Base-by-base conservation (phyloP, 768 basidiomycete genomes). In the Clitopilus passeckerianus region DNA sequence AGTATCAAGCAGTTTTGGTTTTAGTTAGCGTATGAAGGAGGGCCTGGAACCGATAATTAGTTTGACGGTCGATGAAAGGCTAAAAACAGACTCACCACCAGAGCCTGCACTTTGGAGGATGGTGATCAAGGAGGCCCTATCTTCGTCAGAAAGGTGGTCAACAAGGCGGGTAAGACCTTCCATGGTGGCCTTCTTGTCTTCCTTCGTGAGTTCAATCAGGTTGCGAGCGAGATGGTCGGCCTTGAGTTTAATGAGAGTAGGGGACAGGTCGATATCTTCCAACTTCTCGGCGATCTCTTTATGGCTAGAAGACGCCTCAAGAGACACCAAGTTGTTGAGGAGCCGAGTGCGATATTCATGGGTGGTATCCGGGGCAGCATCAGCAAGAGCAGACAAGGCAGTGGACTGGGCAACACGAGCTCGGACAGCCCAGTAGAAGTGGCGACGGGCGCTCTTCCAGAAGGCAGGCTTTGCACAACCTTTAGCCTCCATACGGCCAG, bases 401-500 rank as follows among this genome's bases (percentile, higher is more conserved):
- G 77, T 74, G 0, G 88, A 87, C 57, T 82, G 85, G 23, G 89
- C 89, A 33, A 91, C 74, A 56, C 89, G 87, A n/a, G 89, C 88
- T 46, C 95, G 89, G 30, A 93, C 81, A 44, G 91, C 86, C 95
- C 94, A 97, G 76, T 96, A 96, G 82, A 98, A 95, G 68, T 87
- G 82, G 61, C 94, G 84, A 60, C 93, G 87, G 58, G 95, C 86
- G 56, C 91, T 82, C 73, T 91, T 93, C 95, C 95, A 98, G 52
- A 87, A 83, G 27, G 86, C 80, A 18, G 92, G 80, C 61, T 88
- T 89, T 7, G 95, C 95, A 64, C 95, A 95, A 16, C 93, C 94
- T 76, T 98, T 98, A 24, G 95, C 95, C 74, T 97, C 93, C 95
- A 97, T 96, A 53, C 95, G 93, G 53, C 95, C 95, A 50, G 86